Base-by-base conservation (phyloP, 352 stramenopile species). In the Thalassiosira oceanica region DNA sequence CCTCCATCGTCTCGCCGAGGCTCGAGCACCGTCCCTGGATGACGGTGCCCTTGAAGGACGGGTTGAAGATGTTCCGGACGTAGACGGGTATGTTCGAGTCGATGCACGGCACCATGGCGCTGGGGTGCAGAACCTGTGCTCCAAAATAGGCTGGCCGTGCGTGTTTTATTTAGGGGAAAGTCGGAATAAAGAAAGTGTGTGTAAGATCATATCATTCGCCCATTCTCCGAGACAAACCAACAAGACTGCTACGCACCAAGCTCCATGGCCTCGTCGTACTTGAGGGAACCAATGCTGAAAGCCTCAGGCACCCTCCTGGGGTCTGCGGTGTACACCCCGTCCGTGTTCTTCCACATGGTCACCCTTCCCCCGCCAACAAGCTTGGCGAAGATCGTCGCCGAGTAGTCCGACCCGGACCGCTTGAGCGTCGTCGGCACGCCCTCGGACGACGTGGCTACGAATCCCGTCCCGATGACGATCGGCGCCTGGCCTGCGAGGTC, bases 21-120 rank as follows among this genome's bases (percentile, higher is more conserved):
- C 54, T 68, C 18, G 43, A 42, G 69, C 75, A 74, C 27, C 72
- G 44, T 49, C 64, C 66, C 37, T 74, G 60, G 76, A 96, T 96
- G 4, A 94, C 72, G 15, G 88, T 94, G 24, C 91, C 91, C 8
- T 72, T 48, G 16, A 89, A 85, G 6, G 16, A 42, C 15, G 89
- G 89, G 76, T 94, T 94, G 80, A 94, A 94, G 1, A 83, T 93
- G 62, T 95, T 95, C 56, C 94, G 94, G 15, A 95, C 90, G 15
- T 88, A 77, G 28, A 95, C 89, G 15, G 88, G 89, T 27, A 94
- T 90, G 48, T 83, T 61, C 6, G 62, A 50, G 24, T 84, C 78
- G 61, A 89, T 78, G 0, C 88, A 89, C 8, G 91, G 91, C 44
- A 86, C 73, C 95, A 98, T 98, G 26, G 95, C 96, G 87, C 97